Evolutionary conservation across 345 rosid genomes (phyloP), one percentile per base, ranked within the genome.

Genomic region (Carallia pectinifolia): DNA sequence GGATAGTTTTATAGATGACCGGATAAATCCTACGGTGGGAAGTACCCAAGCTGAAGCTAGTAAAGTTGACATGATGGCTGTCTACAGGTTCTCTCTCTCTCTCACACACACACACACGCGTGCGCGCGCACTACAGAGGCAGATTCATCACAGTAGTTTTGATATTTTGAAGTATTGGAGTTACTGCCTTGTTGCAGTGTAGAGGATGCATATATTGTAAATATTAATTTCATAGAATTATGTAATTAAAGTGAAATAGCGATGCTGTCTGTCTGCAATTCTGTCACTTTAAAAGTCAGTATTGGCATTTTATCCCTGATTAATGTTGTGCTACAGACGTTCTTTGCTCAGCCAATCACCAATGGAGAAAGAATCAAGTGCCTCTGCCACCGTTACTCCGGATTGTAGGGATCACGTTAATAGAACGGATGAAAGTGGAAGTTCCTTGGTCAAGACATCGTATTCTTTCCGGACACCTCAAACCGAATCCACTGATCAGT

Each of bases 301-400:
- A 12, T 44, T 16, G 13, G 50, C 12, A 4, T 44, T 4, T 4
- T 4, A 44, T 44, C 31, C 31, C 65, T 71, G 53, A 66, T 37
- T 62, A 1, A 16, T 61, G 62, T 62, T 54, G 37, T 68, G 70
- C 63, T 56, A 63, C 83, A 94, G 98, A 83, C 96, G 90, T 70
- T 94, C 97, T 61, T 82, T 94, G 83, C 93, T 94, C 69, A 94
- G 89, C 72, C 98, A 94, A 70, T 91, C 95, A 61, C 98, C 98
- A 61, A 65, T 85, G 68, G 84, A 33, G 30, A 75, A 80, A 68
- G 85, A 72, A 73, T 73, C 80, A 39, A 66, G 64, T 52, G 70
- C 74, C 65, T 53, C 64, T 68, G 76, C 76, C 16, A 19, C 81
- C 54, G 62, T 62, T 30, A 82, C 85, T 72, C 88, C 85, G 6